Percentiles rank a stretch among this genome's conserved stretches.
Evolutionary conservation across 148 eudicot genomes (phyloP).

Genomic region (Euryodendron excelsum): DNA sequence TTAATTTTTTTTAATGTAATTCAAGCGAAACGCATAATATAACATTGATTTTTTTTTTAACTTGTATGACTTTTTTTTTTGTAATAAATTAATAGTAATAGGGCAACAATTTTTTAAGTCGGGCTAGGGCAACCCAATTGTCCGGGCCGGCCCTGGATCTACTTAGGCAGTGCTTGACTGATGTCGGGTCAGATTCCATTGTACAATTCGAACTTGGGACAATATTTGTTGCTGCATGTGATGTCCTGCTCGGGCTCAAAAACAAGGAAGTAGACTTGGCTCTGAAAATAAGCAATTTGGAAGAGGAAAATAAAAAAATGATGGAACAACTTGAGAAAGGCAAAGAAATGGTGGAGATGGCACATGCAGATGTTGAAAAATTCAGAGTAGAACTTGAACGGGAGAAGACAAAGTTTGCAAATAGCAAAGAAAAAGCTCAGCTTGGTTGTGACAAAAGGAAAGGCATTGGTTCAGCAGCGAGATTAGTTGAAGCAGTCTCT

Average conservation of each 20-base stretch:
- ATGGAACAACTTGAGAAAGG: slow-evolving; percentile 54
- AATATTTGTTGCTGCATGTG: slow-evolving; percentile 47
- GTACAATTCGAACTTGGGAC: slow-evolving; percentile 52
- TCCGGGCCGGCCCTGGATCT: no score
- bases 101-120: no score
- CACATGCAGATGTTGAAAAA: slow-evolving; percentile 54
- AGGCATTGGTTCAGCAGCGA: slow-evolving; percentile 89
- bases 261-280: slow-evolving; percentile 46
- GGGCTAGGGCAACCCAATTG: no score
- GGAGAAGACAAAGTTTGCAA: slow-evolving; percentile 64
- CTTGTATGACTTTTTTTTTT: no score
- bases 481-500: slow-evolving; percentile 72
- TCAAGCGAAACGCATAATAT: no score
- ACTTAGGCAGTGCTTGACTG: slow-evolving; percentile 54
- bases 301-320: slow-evolving; percentile 46
- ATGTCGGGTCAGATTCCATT: slow-evolving; percentile 51
- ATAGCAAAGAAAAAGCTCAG: slow-evolving; percentile 91
- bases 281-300: slow-evolving; percentile 52
- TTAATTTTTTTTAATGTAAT: no score
- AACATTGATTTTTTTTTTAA: no score
- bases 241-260: slow-evolving; percentile 48
- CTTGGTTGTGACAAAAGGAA: slow-evolving; percentile 92
- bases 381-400: slow-evolving; percentile 74
- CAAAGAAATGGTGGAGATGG: slow-evolving; percentile 33
- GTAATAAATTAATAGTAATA: no score